Conservation (phyloP, 2,329 filamentous ascomycete species). For the Trichoderma sp. region DNA sequence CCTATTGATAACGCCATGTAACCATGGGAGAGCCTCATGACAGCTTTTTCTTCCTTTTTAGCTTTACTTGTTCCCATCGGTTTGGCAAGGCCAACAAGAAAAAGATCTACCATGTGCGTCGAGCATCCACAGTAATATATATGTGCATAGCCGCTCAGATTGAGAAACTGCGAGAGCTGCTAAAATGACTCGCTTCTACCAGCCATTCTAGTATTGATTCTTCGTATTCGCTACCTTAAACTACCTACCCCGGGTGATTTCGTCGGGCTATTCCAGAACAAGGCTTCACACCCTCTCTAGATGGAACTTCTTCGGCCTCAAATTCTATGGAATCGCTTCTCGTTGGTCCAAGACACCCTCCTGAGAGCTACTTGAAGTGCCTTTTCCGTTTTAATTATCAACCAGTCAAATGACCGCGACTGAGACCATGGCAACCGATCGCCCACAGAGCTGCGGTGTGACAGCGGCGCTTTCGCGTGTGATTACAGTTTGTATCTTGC, state of each 20-base stretch:
- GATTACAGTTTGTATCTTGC: not conserved
- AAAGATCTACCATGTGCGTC: conserved; percentile 14
- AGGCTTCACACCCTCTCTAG: conserved; percentile 1
- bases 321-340: not conserved
- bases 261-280: conserved; percentile 17
- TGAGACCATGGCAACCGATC: conserved; percentile 9
- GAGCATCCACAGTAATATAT: not conserved
- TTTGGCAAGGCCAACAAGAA: not conserved
- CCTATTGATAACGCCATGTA: conserved; percentile 16
- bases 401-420: conserved; percentile 14
- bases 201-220: not conserved
- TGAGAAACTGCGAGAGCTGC: conserved; percentile 8
- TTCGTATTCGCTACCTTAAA: conserved; percentile 10
- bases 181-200: conserved; percentile 17
- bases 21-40: conserved; percentile 26
- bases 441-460: not conserved
- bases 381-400: not conserved
- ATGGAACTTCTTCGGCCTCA: conserved; percentile 26
- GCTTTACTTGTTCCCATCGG: conserved; percentile 10
- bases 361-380: not conserved
- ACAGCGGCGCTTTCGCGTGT: conserved; percentile 18
- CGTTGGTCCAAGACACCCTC: conserved; percentile 4
- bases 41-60: not conserved
- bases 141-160: not conserved
- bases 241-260: not conserved